Base-by-base conservation (phyloP, 169 alveolate genomes). In the Cryptosporidium viatorum region DNA sequence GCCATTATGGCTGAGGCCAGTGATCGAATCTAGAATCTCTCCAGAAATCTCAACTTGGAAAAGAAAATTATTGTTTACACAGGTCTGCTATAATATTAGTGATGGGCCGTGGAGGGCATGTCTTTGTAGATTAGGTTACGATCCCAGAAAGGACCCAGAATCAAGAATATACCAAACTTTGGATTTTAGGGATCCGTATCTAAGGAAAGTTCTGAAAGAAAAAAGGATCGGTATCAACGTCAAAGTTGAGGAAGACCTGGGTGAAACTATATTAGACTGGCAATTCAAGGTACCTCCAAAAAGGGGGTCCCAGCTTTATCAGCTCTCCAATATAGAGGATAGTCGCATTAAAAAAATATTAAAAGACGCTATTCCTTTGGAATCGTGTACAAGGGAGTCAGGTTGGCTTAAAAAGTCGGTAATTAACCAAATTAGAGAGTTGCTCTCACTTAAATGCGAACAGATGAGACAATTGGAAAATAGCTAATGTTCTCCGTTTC, bases 91-190 rank as follows among this genome's bases (percentile, higher is more conserved):
- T 70, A 89, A 92, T 50, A 89, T 92, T 69, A 84, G 92, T 52
- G 92, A 92, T 31, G 94, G 94, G 5, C 94, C 94, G 14, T 92
- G 94, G 94, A 92, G 94, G 59, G 92, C 93, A 33, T 89, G 93
- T 41, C 84, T 89, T n/a, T 92, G 94, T 65, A 86, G 91, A 75
- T 74, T 89, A 43, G 94, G 94, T 3, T 92, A 92, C 62, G 94
- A 92, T 48, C 94, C 94, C 26, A 86, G 94, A 65, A 92, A 86
- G 14, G 93, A 92, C 39, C 91, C 93, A 8, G 69, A 91, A 50
- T 89, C 93, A 41, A 89, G 92, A 75, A 86, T 86, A n/a, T 92
- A 92, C 48, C 94, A 92, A 70, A 92, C 94, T 7, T 52, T 92
- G 55, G 94, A 92, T 68, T 92, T 92, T 65, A 70, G 94, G 50